Evolutionary conservation across 192 early-diverging fungal species (phyloP), one percentile per base, ranked within the genome.

Genomic region (Coemansia sp.): DNA sequence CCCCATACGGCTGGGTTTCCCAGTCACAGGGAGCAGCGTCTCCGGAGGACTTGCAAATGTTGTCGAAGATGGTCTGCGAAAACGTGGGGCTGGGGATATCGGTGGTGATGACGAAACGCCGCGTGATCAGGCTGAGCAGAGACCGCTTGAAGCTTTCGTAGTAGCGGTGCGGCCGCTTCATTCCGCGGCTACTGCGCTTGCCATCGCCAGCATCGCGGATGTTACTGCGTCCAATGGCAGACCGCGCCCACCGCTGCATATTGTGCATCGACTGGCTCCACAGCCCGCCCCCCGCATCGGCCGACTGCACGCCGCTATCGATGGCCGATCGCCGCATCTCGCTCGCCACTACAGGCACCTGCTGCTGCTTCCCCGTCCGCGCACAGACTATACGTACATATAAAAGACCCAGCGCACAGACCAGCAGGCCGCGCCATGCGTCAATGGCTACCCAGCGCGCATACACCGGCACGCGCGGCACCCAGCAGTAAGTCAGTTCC

Each of bases 401-500:
- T 7, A 33, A 29, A 10, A 15, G 1, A 4, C 70, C 19, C 13
- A 80, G 63, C 22, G 28, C 41, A 3, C 59, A 15, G n/a, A 80
- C 42, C 7, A 42, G 25, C 2, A 74, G 27, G 3, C 50, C 0
- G 42, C 77, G 72, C 77, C 77, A 80, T 15, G 60, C 68, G 52
- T 80, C 77, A 1, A 64, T 50, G 22, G 77, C 72, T 22, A 74
- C 42, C 77, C 77, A 80, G 45, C 77, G 72, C n/a, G 77, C 72
- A 50, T 74, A 60, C 7, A 80, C 62, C 14, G 77, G 72, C 20
- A 67, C 59, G n/a, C 72, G 77, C 0, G 71, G 71, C 17, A 80
- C 41, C 77, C 77, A 80, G 67, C 77, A 80, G 59, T 74, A 80
- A n/a, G 47, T 38, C 10, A 68, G 67, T 58, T 80, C 77, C 28